These are phyloP conservation scores for Serendipita indica DNA, from an alignment of 768 basidiomycete species.

Conservation along the genomic window DNA sequence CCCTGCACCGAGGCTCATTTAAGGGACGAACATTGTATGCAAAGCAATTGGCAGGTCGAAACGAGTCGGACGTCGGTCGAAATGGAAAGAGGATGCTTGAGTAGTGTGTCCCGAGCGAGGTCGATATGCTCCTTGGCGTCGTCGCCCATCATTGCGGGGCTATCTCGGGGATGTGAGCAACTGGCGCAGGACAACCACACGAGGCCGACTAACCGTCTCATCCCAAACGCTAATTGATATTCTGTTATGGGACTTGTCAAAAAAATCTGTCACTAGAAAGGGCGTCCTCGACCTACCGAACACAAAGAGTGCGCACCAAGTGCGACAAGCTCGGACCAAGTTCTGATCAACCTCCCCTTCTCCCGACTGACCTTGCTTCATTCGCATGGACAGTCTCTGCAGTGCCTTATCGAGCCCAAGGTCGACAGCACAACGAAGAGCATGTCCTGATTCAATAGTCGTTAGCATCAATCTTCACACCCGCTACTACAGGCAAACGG, in stretches of 20 bases:
- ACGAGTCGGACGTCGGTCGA: constrained; percentile 26
- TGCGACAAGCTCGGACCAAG: constrained; percentile 23
- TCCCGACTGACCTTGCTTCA: neutral
- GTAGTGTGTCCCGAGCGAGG: constrained; percentile 21
- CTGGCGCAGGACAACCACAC: neutral
- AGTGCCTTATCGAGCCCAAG: constrained; percentile 27
- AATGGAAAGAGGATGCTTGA: constrained; percentile 27
- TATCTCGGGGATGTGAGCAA: constrained; percentile 14
- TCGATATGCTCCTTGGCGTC: constrained; percentile 23
- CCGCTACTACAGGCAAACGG: neutral
- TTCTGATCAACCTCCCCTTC: constrained; percentile 14
- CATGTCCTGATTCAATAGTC: neutral
- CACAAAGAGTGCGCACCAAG: constrained; percentile 24
- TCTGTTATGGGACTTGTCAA: too few relatives aligned
- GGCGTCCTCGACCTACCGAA: constrained; percentile 13
- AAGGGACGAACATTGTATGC: constrained; percentile 19
- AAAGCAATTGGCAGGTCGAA: constrained; percentile 26
- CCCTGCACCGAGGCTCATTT: neutral
- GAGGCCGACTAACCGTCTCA: neutral
- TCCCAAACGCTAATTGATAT: constrained; percentile 23
- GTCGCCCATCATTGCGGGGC: constrained; percentile 28
- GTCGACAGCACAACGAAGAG: constrained; percentile 19
- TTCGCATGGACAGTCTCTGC: constrained; percentile 17
- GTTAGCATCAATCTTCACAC: neutral
- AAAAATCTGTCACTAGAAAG: neutral